Conservation (phyloP, 305 asterid species). For the Plantago rigida region DNA sequence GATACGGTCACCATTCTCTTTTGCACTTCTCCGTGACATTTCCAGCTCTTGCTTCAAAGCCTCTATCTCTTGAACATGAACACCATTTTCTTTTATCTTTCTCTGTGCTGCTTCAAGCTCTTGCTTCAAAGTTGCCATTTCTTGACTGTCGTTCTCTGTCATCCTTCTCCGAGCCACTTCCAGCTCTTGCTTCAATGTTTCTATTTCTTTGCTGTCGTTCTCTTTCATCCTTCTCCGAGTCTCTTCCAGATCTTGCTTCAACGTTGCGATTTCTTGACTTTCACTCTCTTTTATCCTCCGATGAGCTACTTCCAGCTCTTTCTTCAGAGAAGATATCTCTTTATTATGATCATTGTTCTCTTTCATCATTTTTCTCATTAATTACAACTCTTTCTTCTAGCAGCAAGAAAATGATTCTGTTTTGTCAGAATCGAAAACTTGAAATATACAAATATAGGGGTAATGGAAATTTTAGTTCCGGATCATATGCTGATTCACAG, state of each 20-base stretch:
- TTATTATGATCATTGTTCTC: conserved; percentile 22
- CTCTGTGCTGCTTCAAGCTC: conserved; percentile 22
- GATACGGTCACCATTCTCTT: conserved; percentile 1
- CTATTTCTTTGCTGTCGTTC: conserved; percentile 22
- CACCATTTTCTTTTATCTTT: conserved; percentile 27
- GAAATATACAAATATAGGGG: not conserved
- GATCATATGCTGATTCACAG: not conserved
- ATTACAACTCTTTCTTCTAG: conserved; percentile 40
- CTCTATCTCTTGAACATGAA: too few relatives aligned
- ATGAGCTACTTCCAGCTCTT: conserved; percentile 11
- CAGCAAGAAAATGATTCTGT: conserved; percentile 22
- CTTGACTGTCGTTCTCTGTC: conserved; percentile 25
- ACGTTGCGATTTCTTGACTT: conserved; percentile 34
- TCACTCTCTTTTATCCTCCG: conserved; percentile 41
- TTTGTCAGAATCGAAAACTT: conserved; percentile 15
- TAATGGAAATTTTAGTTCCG: too few relatives aligned
- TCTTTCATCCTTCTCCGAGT: conserved; percentile 10
- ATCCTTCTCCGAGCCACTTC: conserved; percentile 1
- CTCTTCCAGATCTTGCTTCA: conserved; percentile 32
- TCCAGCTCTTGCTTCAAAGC: too few relatives aligned
- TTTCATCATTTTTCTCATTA: conserved; percentile 23
- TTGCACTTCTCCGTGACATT: too few relatives aligned
- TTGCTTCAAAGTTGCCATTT: conserved; percentile 29
- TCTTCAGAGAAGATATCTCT: conserved; percentile 2
- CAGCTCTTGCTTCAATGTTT: conserved; percentile 33